Evolutionary conservation across 805 yeast genomes (phyloP).

Genomic region (Metschnikowia sp.): DNA sequence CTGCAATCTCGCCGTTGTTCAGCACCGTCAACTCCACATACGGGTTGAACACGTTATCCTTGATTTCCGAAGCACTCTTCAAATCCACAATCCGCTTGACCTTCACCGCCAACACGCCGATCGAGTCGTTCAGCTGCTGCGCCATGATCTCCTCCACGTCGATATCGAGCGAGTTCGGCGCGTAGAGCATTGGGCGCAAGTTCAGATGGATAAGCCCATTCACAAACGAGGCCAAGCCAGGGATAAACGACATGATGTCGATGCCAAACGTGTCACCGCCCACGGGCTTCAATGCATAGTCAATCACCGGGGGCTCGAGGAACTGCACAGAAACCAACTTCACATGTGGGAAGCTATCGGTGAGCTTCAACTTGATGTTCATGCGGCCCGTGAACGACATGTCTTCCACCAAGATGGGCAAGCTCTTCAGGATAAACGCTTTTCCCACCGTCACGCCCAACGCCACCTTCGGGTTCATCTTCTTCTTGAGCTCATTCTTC

Average conservation of each 20-base stretch:
- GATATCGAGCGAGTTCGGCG: slow-evolving; percentile 75
- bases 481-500: slow-evolving; percentile 63
- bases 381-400: slow-evolving; percentile 73
- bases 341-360: slow-evolving; percentile 73
- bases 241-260: slow-evolving; percentile 80
- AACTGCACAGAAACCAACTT: slow-evolving; percentile 67
- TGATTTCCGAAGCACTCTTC: slow-evolving; percentile 40
- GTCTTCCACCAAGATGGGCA: slow-evolving; percentile 78
- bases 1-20: slow-evolving; percentile 41
- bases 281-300: slow-evolving; percentile 77
- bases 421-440: slow-evolving; percentile 68
- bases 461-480: slow-evolving; percentile 76
- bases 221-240: slow-evolving; percentile 73
- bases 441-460: slow-evolving; percentile 80
- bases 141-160: slow-evolving; percentile 72
- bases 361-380: slow-evolving; percentile 58
- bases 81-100: slow-evolving; percentile 51
- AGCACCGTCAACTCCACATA: slow-evolving; percentile 44
- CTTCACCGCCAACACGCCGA: slow-evolving; percentile 66
- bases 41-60: slow-evolving; percentile 48
- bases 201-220: slow-evolving; percentile 65
- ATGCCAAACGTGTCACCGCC: slow-evolving; percentile 88
- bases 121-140: slow-evolving; percentile 60
- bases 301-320: slow-evolving; percentile 75
- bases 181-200: slow-evolving; percentile 75